phyloP scores from a whole-genome alignment of 2,329 filamentous ascomycete genomes.

The Hymenoscyphus linearis region DNA sequence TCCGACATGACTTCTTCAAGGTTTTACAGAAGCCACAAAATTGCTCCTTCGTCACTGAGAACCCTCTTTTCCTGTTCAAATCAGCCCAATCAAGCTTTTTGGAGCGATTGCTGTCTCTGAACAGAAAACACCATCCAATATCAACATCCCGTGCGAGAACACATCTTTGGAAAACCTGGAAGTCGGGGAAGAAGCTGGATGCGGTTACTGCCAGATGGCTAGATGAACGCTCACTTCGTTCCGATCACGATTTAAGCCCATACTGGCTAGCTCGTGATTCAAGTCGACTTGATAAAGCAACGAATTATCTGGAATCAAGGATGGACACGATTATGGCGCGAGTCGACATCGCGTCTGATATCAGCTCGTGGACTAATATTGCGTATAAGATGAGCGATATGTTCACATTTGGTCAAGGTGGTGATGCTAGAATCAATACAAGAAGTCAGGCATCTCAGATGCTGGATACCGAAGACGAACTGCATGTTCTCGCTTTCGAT shows the following conservation, averaged over 20 bases:
- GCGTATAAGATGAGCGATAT: constrained; percentile 34
- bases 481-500: constrained; percentile 39
- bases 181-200: constrained; percentile 39
- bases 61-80: constrained; percentile 45
- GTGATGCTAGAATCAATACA: constrained; percentile 32
- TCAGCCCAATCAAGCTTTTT: constrained; percentile 22
- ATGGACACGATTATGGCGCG: constrained; percentile 29
- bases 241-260: constrained; percentile 35
- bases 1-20: constrained; percentile 40
- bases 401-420: constrained; percentile 33
- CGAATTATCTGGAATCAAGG: constrained; percentile 35
- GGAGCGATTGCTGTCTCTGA: constrained; percentile 32
- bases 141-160: constrained; percentile 39
- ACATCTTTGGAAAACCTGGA: constrained; percentile 43
- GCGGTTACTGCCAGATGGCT: constrained; percentile 43
- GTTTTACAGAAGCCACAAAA: constrained; percentile 38
- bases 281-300: constrained; percentile 35
- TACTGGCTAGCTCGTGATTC: constrained; percentile 36
- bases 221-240: constrained; percentile 39
- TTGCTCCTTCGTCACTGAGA: constrained; percentile 44
- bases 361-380: constrained; percentile 28
- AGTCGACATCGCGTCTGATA: constrained; percentile 28
- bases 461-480: constrained; percentile 18
- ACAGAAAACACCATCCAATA: constrained; percentile 33
- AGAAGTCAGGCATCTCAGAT: constrained; percentile 27